phyloP scores from a whole-genome alignment of 306 rosid species.

The Crotalaria pallida region DNA sequence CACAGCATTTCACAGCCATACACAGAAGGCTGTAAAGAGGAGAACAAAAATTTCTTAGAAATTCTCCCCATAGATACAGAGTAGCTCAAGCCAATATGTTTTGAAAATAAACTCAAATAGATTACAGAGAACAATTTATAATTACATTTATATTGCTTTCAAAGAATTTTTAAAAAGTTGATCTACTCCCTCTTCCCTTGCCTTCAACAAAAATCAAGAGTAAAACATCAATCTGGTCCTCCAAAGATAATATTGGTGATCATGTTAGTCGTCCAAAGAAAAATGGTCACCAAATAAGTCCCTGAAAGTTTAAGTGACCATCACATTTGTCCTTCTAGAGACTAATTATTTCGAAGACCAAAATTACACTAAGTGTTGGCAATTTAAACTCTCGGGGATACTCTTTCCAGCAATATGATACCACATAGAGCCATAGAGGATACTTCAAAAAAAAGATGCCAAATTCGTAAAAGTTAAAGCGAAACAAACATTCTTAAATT shows the following conservation, averaged over 20 bases:
- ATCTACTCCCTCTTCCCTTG: background rate
- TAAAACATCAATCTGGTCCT: too few relatives aligned
- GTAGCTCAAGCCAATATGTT: slow-evolving; percentile 13
- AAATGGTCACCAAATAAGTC: too few relatives aligned
- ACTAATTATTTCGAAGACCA: too few relatives aligned
- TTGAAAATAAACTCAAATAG: background rate
- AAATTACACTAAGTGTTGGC: too few relatives aligned
- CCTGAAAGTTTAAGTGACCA: too few relatives aligned
- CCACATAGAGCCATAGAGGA: background rate
- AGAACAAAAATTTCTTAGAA: background rate
- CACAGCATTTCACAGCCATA: too few relatives aligned
- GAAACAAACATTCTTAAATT: slow-evolving; percentile 8
- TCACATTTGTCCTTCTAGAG: too few relatives aligned
- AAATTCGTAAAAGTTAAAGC: background rate
- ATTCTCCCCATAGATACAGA: background rate
- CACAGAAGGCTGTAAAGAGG: background rate
- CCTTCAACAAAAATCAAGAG: background rate
- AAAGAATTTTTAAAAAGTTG: background rate
- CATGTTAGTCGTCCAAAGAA: too few relatives aligned
- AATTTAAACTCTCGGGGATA: too few relatives aligned
- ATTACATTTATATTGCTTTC: background rate
- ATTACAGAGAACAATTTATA: background rate
- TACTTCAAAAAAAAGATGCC: slow-evolving; percentile 19
- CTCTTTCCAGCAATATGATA: background rate
- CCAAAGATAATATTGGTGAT: too few relatives aligned